Base-by-base conservation (phyloP, 768 basidiomycete genomes). In the Lactarius trivialis region DNA sequence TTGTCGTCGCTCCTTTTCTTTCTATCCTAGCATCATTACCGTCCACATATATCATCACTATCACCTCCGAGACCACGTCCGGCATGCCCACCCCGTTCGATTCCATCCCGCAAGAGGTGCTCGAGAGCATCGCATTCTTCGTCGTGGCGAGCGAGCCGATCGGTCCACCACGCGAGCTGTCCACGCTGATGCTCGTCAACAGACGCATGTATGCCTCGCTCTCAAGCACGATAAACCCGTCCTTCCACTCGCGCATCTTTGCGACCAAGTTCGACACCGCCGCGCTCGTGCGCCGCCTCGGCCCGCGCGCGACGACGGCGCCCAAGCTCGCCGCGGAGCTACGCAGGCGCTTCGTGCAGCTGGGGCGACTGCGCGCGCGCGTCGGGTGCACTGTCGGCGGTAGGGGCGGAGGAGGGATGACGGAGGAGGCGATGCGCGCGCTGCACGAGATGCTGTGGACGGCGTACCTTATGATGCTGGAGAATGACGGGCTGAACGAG, bases 51-150 rank as follows among this genome's bases (percentile, higher is more conserved):
- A 26, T 33, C 33, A 30, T 30, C 30, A 30, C n/a, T n/a, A 30
- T 17, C 55, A 32, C 15, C 8, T 21, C 50, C 51, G 17, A 34
- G 28, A 11, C 50, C 17, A 21, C 34, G 26, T 32, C 59, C 53
- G 9, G 30, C 32, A 53, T 55, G 50, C 48, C 48, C 39, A 69
- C 24, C 73, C 71, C 11, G 72, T 63, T 90, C 59, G 74, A 77
- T 58, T 73, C 74, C 7, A 73, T 93, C 49, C 91, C 91, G 15
- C 82, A 81, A 63, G 92, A 93, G 73, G 79, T 93, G 41, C 78
- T 94, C 50, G 87, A 93, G 70, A 84, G 85, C 55, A 85, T 95
- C 67, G 89, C 89, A 1, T 85, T 81, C 70, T 84, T 83, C 67
- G 73, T 82, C 43, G 83, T 80, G 8, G 69, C 79, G 5, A 66